These are phyloP conservation scores for Ascoidea asiatica DNA, from an alignment of 805 yeast species.

Conservation along the genomic window DNA sequence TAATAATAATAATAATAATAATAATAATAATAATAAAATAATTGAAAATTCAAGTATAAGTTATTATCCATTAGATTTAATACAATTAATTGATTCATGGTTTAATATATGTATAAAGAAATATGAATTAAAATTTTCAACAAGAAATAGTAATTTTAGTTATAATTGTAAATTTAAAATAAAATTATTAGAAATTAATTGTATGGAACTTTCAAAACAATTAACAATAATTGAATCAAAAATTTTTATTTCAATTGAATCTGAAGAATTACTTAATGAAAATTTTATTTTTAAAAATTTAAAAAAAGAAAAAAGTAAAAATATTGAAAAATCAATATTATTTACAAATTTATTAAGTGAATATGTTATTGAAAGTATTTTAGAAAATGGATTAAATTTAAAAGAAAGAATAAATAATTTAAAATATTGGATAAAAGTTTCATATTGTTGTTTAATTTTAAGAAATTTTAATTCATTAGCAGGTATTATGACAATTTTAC, in stretches of 20 bases:
- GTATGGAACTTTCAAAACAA: slow-evolving; percentile 67
- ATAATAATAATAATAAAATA: too few relatives aligned
- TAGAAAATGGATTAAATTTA: slow-evolving; percentile 32
- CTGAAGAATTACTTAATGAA: slow-evolving; percentile 53
- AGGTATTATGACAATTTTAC: slow-evolving; percentile 64
- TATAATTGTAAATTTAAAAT: too few relatives aligned
- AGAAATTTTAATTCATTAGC: slow-evolving; percentile 71
- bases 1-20: too few relatives aligned
- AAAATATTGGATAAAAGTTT: slow-evolving; percentile 62
- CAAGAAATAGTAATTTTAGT: too few relatives aligned
- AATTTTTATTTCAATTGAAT: slow-evolving; percentile 47
- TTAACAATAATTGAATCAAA: slow-evolving; percentile 59
- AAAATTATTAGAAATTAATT: slow-evolving; percentile 42
- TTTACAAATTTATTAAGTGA: slow-evolving; percentile 64
- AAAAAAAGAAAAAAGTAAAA: slow-evolving; percentile 26
- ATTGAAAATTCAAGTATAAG: background rate
- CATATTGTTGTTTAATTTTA: slow-evolving; percentile 57
- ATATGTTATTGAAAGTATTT: slow-evolving; percentile 57
- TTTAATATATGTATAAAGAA: slow-evolving; percentile 33
- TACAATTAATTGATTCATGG: slow-evolving; percentile 31
- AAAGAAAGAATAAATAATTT: slow-evolving; percentile 41
- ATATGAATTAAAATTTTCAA: background rate
- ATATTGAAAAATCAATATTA: slow-evolving; percentile 43
- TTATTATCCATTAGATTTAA: background rate
- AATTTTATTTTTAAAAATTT: slow-evolving; percentile 49